Percentiles rank a stretch among this genome's conserved stretches.
Conservation (phyloP, 164 flowering plant genomes). For the Sedum album region DNA sequence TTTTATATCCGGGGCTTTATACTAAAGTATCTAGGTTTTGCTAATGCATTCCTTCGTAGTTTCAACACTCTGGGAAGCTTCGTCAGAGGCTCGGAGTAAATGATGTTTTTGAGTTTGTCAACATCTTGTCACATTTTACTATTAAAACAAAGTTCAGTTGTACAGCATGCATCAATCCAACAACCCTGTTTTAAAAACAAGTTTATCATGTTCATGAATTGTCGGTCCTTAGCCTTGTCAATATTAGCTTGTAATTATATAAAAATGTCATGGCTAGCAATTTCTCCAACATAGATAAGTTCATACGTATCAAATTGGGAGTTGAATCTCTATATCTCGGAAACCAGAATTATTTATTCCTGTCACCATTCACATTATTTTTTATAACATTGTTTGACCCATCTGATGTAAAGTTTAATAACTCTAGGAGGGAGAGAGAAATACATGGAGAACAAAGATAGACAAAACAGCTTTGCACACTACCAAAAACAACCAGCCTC, state of each 20-base stretch:
- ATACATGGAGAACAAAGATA: slow-evolving; percentile 12
- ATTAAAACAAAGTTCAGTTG: neutral
- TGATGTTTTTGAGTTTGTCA: neutral
- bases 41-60: no score
- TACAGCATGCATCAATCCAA: neutral
- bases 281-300: neutral
- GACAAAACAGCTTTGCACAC: slow-evolving; percentile 9
- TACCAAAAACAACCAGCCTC: slow-evolving; percentile 10
- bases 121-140: neutral
- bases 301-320: neutral
- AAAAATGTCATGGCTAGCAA: neutral
- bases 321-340: neutral
- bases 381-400: neutral
- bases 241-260: neutral
- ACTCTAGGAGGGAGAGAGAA: neutral
- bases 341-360: neutral
- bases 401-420: neutral
- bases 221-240: neutral
- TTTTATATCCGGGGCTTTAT: neutral
- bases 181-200: neutral
- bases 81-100: neutral
- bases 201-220: neutral
- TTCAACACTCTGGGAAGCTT: no score
- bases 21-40: neutral
- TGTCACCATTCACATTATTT: neutral